These are phyloP conservation scores for Thuja plicata DNA, from an alignment of 83 land plant species.

Conservation along the genomic window DNA sequence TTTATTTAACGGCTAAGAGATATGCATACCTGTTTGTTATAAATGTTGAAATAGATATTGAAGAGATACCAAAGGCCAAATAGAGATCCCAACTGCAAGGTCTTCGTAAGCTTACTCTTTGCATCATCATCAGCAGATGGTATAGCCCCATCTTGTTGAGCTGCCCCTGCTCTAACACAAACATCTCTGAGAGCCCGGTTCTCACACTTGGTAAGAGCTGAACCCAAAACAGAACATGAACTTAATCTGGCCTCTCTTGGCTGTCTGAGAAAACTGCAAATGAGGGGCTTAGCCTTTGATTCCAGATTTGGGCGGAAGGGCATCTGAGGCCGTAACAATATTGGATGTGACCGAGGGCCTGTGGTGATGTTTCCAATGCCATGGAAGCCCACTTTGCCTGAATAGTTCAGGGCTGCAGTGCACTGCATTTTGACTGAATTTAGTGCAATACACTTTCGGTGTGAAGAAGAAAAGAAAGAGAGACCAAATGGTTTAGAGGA, in stretches of 20 bases:
- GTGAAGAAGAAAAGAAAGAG: background rate
- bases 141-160: slow-evolving; percentile 15
- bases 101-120: slow-evolving; percentile 24
- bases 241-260: background rate
- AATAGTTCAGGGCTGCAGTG: background rate
- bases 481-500: background rate
- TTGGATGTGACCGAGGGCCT: background rate
- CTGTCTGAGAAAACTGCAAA: background rate
- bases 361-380: background rate
- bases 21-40: slow-evolving; percentile 80
- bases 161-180: background rate
- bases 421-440: background rate
- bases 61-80: slow-evolving; percentile 94
- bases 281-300: background rate
- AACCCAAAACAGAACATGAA: background rate
- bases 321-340: background rate
- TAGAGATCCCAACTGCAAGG: slow-evolving; percentile 64
- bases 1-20: background rate
- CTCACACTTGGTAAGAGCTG: background rate
- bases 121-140: slow-evolving; percentile 21
- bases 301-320: background rate
- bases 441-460: background rate
- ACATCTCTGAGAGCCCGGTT: background rate
- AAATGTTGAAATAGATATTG: slow-evolving; percentile 97
- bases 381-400: background rate